Evolutionary conservation across 2,329 filamentous ascomycete genomes (phyloP), one percentile per base, ranked within the genome.

Genomic region (Davidsoniella eucalypti): DNA sequence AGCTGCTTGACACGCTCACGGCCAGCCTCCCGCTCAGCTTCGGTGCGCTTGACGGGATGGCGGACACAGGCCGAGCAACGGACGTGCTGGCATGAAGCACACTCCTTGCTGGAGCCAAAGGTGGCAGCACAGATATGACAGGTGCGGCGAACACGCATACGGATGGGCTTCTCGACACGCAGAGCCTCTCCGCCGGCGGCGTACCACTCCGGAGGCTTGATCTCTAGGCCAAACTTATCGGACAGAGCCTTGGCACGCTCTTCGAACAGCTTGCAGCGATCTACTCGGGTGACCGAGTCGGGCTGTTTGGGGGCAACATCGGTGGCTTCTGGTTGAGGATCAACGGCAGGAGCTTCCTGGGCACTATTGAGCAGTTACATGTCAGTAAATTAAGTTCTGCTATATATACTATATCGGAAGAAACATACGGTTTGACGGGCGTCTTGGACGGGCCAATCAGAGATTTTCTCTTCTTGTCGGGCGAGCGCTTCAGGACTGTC

Each of bases 11-110:
- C 47, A 57, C 63, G 67, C 60, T 71, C 69, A 48, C 73, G 70
- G 60, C 69, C 71, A 56, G 70, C 70, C 53, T 71, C 64, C 56
- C 68, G 67, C 59, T 76, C 70, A 54, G 69, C 69, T 56, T 77
- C 72, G 58, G 67, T 72, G 56, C 75, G 78, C 66, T 80, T 79
- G 49, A 75, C 69, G 33, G 87, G 87, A 58, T 82, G 77, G 50
- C 85, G 78, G 25, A 78, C 76, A 63, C 88, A 95, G 59, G 83
- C 79, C 60, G 77, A 82, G 74, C 88, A 95, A 56, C 85, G 78
- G 44, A 70, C 69, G 65, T 95, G 88, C 57, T 83, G 73, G 67
- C 88, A 95, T 56, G 76, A 76, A 56, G 72, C 64, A 65, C 88
- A 94, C 53, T 82, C 71, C 65, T 82, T 87, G 58, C 81, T 76